Percentiles rank a stretch among this genome's conserved stretches.
Conservation (phyloP, 1,139 yeast genomes). For the Scheffersomyces quercinus region DNA sequence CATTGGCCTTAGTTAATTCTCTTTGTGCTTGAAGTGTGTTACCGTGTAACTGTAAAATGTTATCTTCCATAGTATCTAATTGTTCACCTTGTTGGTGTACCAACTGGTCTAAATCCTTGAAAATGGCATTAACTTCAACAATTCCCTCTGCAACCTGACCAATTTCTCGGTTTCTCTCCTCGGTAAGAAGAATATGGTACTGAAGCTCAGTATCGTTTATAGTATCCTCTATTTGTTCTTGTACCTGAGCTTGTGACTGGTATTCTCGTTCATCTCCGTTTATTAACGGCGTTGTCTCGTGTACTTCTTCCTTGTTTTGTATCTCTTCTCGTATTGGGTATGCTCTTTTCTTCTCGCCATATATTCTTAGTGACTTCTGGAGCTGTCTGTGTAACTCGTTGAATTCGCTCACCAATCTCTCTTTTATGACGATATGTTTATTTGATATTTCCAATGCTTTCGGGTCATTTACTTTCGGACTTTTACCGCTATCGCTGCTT, state of each 20-base stretch:
- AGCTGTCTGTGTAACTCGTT: conserved; percentile 40
- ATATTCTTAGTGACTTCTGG: conserved; percentile 25
- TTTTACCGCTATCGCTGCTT: conserved; percentile 5
- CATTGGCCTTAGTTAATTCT: conserved; percentile 72
- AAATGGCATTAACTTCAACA: conserved; percentile 79
- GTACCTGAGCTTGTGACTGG: conserved; percentile 27
- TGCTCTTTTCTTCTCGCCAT: conserved; percentile 33
- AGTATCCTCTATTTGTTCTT: conserved; percentile 39
- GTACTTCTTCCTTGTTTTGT: conserved; percentile 1
- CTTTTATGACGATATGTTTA: conserved; percentile 42
- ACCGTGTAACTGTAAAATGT: conserved; percentile 62
- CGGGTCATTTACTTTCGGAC: conserved; percentile 3
- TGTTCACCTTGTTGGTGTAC: conserved; percentile 85
- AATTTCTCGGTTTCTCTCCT: conserved; percentile 74
- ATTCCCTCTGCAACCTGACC: conserved; percentile 74
- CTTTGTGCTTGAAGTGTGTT: conserved; percentile 71
- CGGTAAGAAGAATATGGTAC: conserved; percentile 66
- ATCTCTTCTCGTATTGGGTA: conserved; percentile 20
- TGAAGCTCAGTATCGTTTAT: conserved; percentile 65
- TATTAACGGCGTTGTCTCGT: conserved; percentile 31
- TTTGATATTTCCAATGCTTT: conserved; percentile 27
- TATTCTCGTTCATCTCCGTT: conserved; percentile 17
- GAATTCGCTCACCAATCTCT: conserved; percentile 38
- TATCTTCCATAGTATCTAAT: conserved; percentile 80
- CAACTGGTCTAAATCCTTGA: conserved; percentile 73